These are phyloP conservation scores for Jamesozyma gamospora DNA, from an alignment of 805 yeast genomes.

Conservation along the genomic window DNA sequence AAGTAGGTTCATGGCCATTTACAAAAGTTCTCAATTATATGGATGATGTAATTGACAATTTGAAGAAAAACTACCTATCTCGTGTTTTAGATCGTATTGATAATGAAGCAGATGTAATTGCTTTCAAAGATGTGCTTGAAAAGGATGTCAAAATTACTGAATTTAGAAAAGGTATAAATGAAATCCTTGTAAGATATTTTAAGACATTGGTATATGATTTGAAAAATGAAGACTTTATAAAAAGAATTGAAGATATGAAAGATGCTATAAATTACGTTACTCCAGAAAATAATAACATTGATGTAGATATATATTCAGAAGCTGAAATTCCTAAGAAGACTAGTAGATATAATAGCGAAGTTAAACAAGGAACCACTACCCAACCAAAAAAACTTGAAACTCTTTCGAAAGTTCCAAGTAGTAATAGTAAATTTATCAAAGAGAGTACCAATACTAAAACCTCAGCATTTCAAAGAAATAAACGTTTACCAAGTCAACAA, in stretches of 20 bases:
- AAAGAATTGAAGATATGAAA: slow-evolving; percentile 7
- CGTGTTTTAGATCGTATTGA: slow-evolving; percentile 10
- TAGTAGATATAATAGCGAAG: slow-evolving; percentile 12
- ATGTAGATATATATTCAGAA: slow-evolving; percentile 10
- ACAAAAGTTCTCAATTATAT: slow-evolving; percentile 13
- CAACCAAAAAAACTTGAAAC: not conserved
- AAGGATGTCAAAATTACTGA: slow-evolving; percentile 7
- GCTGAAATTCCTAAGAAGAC: slow-evolving; percentile 5
- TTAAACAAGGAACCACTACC: not conserved
- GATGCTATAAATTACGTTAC: slow-evolving; percentile 4
- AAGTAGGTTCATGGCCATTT: slow-evolving; percentile 8
- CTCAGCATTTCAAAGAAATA: not conserved
- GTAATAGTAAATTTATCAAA: not conserved
- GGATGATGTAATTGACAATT: slow-evolving; percentile 12
- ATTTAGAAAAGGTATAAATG: slow-evolving; percentile 6
- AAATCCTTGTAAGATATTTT: slow-evolving; percentile 9
- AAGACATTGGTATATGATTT: slow-evolving; percentile 9
- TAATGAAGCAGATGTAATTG: slow-evolving; percentile 6
- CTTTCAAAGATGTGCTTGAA: slow-evolving; percentile 5
- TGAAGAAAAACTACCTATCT: slow-evolving; percentile 10
- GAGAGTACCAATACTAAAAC: not conserved
- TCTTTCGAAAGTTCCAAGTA: no score
- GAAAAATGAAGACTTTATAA: slow-evolving; percentile 10
- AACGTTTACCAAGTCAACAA: not conserved
- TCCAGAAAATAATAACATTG: slow-evolving; percentile 2